A percentile compares a stretch with the other conserved stretches of the same genome.
Evolutionary conservation across 164 flowering plant genomes (phyloP).

Genomic region (Dillenia suffruticosa): DNA sequence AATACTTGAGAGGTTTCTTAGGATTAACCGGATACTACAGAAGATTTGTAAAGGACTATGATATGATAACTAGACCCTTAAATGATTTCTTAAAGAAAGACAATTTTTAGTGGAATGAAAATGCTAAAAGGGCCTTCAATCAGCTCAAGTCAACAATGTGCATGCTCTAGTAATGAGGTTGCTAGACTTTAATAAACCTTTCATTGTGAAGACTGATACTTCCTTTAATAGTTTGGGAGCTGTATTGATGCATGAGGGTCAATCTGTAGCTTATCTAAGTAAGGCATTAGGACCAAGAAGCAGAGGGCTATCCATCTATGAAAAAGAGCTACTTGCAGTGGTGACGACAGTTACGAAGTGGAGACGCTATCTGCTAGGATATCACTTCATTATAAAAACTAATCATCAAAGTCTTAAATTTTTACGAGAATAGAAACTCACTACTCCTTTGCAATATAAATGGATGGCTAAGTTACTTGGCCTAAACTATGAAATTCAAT

Average conservation of each 20-base stretch:
- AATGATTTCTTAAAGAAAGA: background rate
- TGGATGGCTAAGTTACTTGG: slow-evolving; percentile 7
- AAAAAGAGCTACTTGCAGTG: slow-evolving; percentile 5
- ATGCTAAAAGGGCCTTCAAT: background rate
- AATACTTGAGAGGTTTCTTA: slow-evolving; percentile 3
- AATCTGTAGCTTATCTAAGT: slow-evolving; percentile 5
- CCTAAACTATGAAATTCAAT: background rate
- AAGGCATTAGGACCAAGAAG: background rate
- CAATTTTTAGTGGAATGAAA: background rate
- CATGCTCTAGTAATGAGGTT: slow-evolving; percentile 3
- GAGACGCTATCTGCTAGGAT: background rate
- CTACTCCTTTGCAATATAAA: background rate
- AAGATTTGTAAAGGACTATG: background rate
- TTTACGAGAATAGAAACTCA: background rate
- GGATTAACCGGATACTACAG: slow-evolving; percentile 6
- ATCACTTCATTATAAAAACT: background rate
- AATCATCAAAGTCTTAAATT: slow-evolving; percentile 7
- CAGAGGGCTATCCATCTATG: slow-evolving; percentile 1
- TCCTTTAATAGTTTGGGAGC: background rate
- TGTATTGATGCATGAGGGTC: background rate
- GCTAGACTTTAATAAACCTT: background rate
- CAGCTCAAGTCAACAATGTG: background rate
- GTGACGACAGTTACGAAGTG: background rate
- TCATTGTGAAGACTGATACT: background rate
- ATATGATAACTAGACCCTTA: background rate